These are phyloP conservation scores for Cubamyces sp. DNA, from an alignment of 768 basidiomycete species.

Conservation along the genomic window DNA sequence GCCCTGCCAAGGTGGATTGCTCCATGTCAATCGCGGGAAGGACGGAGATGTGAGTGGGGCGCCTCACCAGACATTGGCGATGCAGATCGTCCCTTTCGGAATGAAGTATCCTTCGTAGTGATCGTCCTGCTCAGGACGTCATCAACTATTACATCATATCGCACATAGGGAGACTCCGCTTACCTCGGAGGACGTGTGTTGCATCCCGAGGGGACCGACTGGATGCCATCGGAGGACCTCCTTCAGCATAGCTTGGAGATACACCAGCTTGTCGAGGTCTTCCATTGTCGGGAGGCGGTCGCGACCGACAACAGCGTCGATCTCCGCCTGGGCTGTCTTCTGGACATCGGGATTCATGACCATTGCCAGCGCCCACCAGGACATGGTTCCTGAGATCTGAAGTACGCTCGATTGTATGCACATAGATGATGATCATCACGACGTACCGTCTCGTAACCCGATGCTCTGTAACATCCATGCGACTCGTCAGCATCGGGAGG, in stretches of 20 bases:
- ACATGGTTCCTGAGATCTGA: slow-evolving; percentile 45
- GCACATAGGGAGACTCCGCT: neutral
- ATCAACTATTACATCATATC: too few species aligned
- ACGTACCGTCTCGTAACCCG: neutral
- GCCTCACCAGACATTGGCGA: slow-evolving; percentile 24
- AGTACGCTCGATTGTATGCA: neutral
- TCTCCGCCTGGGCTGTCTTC: slow-evolving; percentile 43
- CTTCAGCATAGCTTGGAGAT: slow-evolving; percentile 14
- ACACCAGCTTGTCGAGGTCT: slow-evolving; percentile 6
- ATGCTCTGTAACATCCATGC: too few species aligned
- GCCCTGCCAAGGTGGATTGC: slow-evolving; percentile 45
- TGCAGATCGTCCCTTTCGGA: slow-evolving; percentile 20
- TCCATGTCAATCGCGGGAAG: slow-evolving; percentile 45
- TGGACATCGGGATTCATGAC: slow-evolving; percentile 41
- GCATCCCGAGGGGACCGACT: slow-evolving; percentile 13
- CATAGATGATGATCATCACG: neutral
- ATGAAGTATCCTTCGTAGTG: slow-evolving; percentile 21
- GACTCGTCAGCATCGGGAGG: too few species aligned
- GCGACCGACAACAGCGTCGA: slow-evolving; percentile 43
- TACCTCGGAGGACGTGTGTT: slow-evolving; percentile 2
- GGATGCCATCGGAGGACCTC: slow-evolving; percentile 16
- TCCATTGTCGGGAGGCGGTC: slow-evolving; percentile 35
- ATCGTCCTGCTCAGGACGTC: slow-evolving; percentile 11
- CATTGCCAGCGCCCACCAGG: slow-evolving; percentile 45
- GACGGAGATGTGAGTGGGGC: neutral